Conservation (phyloP, 371 early-diverging fungal genomes). For the Syncephalastrum monosporum region DNA sequence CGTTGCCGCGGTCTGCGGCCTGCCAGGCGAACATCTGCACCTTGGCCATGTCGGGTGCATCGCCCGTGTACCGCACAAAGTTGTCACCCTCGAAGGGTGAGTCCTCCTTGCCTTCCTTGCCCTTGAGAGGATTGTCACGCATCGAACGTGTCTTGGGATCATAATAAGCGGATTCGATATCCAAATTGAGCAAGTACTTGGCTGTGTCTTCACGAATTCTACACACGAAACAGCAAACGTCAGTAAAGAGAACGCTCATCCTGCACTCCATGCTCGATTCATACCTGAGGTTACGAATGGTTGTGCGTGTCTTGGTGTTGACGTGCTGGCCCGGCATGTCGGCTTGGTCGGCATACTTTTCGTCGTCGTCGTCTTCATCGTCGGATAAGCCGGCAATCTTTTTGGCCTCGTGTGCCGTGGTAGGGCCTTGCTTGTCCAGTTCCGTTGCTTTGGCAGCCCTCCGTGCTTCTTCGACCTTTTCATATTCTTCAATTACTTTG, state of each 20-base stretch:
- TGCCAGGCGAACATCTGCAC: conserved; percentile 94
- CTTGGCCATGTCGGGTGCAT: conserved; percentile 76
- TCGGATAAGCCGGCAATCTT: conserved; percentile 56
- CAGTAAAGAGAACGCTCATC: background rate
- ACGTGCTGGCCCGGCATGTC: conserved; percentile 92
- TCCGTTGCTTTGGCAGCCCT: conserved; percentile 78
- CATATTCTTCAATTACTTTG: conserved; percentile 83
- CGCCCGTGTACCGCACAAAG: conserved; percentile 88
- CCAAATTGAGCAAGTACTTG: conserved; percentile 94
- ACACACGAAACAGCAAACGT: background rate
- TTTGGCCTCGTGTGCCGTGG: conserved; percentile 54
- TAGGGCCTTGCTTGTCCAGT: conserved; percentile 67
- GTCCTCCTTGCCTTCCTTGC: conserved; percentile 54
- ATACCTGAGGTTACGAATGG: conserved; percentile 92
- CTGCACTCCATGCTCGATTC: background rate
- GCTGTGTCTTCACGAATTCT: conserved; percentile 98
- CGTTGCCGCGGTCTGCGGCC: conserved; percentile 80
- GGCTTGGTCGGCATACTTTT: conserved; percentile 86
- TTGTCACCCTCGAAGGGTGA: conserved; percentile 86
- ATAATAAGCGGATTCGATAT: conserved; percentile 94
- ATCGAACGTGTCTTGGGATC: conserved; percentile 98
- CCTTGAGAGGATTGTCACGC: conserved; percentile 91
- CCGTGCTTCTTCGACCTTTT: conserved; percentile 87
- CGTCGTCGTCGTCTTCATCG: conserved; percentile 83
- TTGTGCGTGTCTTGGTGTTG: conserved; percentile 89